Evolutionary conservation across 208 protist species (phyloP).

Genomic region (Phytomonas sp.): DNA sequence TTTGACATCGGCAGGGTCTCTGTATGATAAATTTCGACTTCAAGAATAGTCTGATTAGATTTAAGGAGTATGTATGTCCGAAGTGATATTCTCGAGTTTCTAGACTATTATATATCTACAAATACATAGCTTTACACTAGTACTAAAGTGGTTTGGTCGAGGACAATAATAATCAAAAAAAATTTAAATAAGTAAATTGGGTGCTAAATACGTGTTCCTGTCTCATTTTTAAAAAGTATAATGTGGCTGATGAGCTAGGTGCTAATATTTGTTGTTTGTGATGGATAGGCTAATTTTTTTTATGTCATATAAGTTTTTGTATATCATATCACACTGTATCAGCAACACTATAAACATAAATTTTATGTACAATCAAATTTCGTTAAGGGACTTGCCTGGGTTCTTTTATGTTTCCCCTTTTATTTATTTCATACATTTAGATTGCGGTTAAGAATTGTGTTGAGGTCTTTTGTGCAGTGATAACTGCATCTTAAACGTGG

Average conservation of each 20-base stretch:
- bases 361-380: not conserved
- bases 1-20: not conserved
- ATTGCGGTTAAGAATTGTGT: not conserved
- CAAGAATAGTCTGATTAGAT: not conserved
- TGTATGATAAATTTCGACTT: not conserved
- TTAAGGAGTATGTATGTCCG: not conserved
- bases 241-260: not conserved
- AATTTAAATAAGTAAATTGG: constrained; percentile 5
- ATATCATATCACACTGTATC: not conserved
- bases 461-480: not conserved
- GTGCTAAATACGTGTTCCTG: not conserved
- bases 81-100: not conserved
- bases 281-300: not conserved
- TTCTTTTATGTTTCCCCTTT: constrained; percentile 15
- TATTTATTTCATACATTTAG: not conserved
- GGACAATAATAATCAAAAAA: not conserved
- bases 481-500: not conserved
- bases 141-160: not conserved
- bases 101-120: not conserved
- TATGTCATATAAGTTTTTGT: not conserved
- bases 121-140: not conserved
- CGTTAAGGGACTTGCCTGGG: constrained; percentile 10
- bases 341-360: not conserved
- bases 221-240: not conserved
- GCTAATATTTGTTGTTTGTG: not conserved